phyloP scores from a whole-genome alignment of 1,284 basidiomycete species.

The Athelia sp. region DNA sequence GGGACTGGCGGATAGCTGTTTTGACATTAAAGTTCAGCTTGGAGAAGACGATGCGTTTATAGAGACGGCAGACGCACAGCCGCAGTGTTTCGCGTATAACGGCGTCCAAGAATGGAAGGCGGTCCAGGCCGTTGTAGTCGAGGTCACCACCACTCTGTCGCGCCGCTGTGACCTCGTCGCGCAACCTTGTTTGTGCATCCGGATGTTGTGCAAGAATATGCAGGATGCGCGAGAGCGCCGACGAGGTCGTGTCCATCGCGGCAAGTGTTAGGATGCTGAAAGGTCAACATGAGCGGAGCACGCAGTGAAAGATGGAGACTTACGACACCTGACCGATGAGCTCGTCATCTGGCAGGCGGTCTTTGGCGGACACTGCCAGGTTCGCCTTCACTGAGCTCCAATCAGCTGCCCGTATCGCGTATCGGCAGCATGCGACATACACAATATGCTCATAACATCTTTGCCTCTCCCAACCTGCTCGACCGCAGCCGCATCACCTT shows the following conservation, averaged over 20 bases:
- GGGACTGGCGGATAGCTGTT: background rate
- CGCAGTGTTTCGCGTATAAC: constrained; percentile 34
- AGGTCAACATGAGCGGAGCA: background rate
- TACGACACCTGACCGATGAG: constrained; percentile 29
- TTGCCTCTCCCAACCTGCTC: constrained; percentile 16
- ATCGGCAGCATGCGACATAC: constrained; percentile 6
- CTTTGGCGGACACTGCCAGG: constrained; percentile 18
- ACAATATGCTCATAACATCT: constrained; percentile 19
- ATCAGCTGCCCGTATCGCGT: background rate
- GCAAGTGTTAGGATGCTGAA: constrained; percentile 31
- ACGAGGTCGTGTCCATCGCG: constrained; percentile 32
- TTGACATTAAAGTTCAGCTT: background rate
- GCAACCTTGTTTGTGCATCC: constrained; percentile 29
- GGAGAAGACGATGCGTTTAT: background rate
- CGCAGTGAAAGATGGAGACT: background rate
- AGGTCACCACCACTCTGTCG: constrained; percentile 19
- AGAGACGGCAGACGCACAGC: too few species aligned
- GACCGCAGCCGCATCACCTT: constrained; percentile 12
- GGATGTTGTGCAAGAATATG: constrained; percentile 26
- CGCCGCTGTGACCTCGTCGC: constrained; percentile 26
- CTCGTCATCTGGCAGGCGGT: constrained; percentile 27
- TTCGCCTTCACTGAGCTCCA: constrained; percentile 22
- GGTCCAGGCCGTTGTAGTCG: constrained; percentile 28
- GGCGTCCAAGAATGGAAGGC: constrained; percentile 31
- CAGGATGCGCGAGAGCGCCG: constrained; percentile 30